Percentiles rank a stretch among this genome's conserved stretches.
phyloP scores from a whole-genome alignment of 768 basidiomycete species.

The Pulveroboletus sp. region DNA sequence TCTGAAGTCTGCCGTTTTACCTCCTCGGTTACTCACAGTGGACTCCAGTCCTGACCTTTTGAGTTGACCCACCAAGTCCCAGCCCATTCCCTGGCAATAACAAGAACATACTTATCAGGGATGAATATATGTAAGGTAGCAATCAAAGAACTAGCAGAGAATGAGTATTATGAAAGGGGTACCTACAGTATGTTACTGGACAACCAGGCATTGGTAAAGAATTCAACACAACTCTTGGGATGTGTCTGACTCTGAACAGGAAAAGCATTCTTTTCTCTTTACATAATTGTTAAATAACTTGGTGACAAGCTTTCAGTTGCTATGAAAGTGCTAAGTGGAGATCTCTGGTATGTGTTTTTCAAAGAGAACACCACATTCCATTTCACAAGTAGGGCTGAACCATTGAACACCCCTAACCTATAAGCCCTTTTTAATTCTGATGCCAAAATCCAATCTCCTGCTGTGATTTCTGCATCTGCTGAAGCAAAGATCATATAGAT shows the following conservation, averaged over 20 bases:
- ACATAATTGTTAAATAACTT: neutral
- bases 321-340: neutral
- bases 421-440: constrained; percentile 3
- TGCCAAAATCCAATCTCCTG: neutral
- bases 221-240: too few species aligned
- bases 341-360: neutral
- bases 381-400: rapidly evolving
- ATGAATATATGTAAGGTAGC: too few species aligned
- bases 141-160: too few species aligned
- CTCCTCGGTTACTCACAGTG: too few species aligned
- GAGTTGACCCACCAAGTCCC: too few species aligned
- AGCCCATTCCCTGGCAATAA: too few species aligned
- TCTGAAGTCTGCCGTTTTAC: too few species aligned
- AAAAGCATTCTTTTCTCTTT: neutral
- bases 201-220: constrained; percentile 6
- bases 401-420: neutral
- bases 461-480: rapidly evolving
- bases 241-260: neutral
- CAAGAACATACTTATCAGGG: too few species aligned
- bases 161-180: neutral
- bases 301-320: neutral
- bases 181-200: constrained; percentile 2
- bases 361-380: neutral
- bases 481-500: neutral
- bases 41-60: too few species aligned